Evolutionary conservation across 2,329 filamentous ascomycete genomes (phyloP), one percentile per base, ranked within the genome.

Genomic region (Penicillium verrucosum): DNA sequence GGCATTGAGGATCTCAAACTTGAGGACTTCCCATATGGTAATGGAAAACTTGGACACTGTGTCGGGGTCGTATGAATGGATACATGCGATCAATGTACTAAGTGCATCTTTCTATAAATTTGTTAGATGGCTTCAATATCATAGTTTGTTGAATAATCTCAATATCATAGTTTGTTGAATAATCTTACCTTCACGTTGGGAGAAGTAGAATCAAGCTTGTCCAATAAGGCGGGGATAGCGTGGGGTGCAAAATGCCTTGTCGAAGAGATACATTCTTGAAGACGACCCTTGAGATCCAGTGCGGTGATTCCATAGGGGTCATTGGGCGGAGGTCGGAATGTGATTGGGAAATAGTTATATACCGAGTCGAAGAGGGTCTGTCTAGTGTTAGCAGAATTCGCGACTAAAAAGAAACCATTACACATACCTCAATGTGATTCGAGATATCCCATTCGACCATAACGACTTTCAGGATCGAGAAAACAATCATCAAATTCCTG

Each of bases 261-360:
- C 7, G 85, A 82, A 7, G 85, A 78, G 57, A 89, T 84, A 67
- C 86, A 89, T 42, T 84, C 82, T 60, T 84, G 79, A 14, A 89
- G 69, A 29, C 86, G 80, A 50, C 82, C 80, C 65, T 89, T 89
- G 56, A 89, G 70, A 64, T 89, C 83, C 63, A 88, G 85, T 2
- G 86, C 84, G 2, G 86, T 88, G 59, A 89, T 88, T 1, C 85
- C 84, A 59, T 88, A 89, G 1, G 85, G 85, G 65, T 89, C 86
- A 61, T 88, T 85, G 11, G 85, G 86, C 1, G 86, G 86, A 11
- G 86, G 85, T 65, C 84, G 81, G 72, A 89, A 89, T 0, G 86
- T 88, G 62, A 89, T 88, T 0, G 86, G 86, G 67, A 89, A 89
- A 70, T 89, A 89, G 65, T 87, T 88, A 72, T 88, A 89, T 18